These are phyloP conservation scores for Tritrichomonas musculus DNA, from an alignment of 208 protist genomes.

Conservation along the genomic window DNA sequence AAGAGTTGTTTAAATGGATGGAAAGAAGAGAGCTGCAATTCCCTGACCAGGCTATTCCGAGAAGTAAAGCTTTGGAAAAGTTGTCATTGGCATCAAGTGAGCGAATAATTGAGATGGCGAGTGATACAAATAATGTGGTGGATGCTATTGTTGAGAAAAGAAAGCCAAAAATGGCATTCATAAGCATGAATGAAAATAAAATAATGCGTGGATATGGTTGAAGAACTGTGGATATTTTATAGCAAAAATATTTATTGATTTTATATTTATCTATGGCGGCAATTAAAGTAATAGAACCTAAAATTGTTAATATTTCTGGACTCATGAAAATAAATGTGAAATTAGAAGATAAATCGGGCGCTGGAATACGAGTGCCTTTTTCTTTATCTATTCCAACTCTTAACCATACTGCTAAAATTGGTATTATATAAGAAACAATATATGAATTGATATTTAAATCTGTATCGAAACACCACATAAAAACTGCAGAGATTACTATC, in stretches of 20 bases:
- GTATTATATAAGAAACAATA: background rate
- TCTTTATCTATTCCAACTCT: background rate
- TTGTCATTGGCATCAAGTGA: background rate
- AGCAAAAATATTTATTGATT: background rate
- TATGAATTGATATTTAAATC: too few species aligned
- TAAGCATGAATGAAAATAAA: background rate
- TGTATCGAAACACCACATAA: background rate
- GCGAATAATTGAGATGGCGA: background rate
- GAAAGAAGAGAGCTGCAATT: background rate
- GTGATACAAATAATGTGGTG: background rate
- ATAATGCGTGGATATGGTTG: background rate
- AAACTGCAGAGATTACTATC: background rate
- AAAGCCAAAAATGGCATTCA: background rate
- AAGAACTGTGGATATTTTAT: background rate
- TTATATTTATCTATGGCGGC: background rate
- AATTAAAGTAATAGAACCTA: background rate
- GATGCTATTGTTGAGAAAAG: background rate
- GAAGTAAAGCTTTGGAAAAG: background rate
- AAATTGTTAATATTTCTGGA: background rate
- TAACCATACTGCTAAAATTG: background rate
- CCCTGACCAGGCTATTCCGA: background rate
- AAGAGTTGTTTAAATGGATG: background rate
- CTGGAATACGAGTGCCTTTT: background rate
- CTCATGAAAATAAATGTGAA: background rate
- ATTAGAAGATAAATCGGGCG: background rate